Evolutionary conservation across 352 stramenopile species (phyloP), one percentile per base, ranked within the genome.

Genomic region (Pythium oligandrum): DNA sequence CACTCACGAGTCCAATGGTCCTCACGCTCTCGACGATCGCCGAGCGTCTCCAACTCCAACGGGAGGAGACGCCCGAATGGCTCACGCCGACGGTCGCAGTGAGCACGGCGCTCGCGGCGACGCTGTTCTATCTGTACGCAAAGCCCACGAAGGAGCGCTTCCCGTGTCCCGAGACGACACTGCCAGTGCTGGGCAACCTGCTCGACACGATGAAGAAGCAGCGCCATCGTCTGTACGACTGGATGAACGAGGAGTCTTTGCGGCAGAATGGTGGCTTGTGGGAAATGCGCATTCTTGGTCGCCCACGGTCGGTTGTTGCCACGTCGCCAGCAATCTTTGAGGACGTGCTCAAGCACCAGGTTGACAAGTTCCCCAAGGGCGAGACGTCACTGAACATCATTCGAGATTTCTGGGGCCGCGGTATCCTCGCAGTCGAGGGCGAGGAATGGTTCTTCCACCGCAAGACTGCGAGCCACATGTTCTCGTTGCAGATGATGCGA

Each of bases 401-500:
- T 6, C 17, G 47, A 8, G 67, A 86, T 26, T 55, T 89, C 11
- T 66, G 90, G 17, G 73, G 82, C 37, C 56, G 68, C 32, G 79
- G 82, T 37, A 88, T 93, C 51, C 76, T 93, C 56, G 71, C 68
- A 7, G 62, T 70, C 10, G 78, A 93, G 46, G 75, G 72, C 12
- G 60, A 75, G 40, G 59, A 71, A 39, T 93, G 82, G 82, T 56
- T 64, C n/a, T 55, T 71, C 40, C 82, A 93, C 47, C 75, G 82
- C 37, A 87, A 86, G 48, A 78, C 66, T 10, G 84, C 84, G 62
- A 95, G 85, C 57, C 88, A 96, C 62, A 87, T 96, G 30, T 93
- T 94, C 37, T 89, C 73, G 26, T 65, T 73, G 56, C 57, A 71
- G 40, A 74, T 71, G 67, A 63, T 83, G 52, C 68, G 68, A 32